A percentile compares a stretch with the other conserved stretches of the same genome.
Conservation (phyloP, 345 rosid species). For the Eutrema heterophyllum region DNA sequence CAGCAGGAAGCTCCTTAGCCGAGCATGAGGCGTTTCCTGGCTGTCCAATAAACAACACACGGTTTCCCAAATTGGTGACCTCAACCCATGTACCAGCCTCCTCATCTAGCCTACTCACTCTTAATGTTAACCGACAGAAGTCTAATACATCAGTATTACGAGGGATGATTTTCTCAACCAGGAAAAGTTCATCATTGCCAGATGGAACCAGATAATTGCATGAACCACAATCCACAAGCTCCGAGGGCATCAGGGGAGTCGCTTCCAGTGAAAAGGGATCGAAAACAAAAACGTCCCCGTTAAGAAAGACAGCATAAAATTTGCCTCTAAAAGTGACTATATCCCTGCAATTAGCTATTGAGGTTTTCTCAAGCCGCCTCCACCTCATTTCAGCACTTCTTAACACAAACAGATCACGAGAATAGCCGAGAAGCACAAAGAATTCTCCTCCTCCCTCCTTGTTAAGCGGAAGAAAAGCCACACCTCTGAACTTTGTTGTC, state of each 20-base stretch:
- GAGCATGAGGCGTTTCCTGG: background rate
- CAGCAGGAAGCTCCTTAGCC: background rate
- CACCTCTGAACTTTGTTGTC: background rate
- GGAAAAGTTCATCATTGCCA: background rate
- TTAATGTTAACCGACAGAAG: background rate
- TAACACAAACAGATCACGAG: background rate
- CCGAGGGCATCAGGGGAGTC: background rate
- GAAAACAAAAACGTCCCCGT: background rate
- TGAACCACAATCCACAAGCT: background rate
- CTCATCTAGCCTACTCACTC: background rate
- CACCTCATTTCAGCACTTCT: conserved; percentile 13
- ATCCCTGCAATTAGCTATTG: background rate
- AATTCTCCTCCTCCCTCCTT: background rate
- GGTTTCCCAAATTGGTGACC: background rate
- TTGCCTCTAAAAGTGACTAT: too few species aligned
- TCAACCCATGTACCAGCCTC: background rate
- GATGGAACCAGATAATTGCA: background rate
- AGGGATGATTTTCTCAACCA: background rate
- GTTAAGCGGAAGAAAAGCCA: background rate
- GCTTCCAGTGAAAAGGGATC: background rate
- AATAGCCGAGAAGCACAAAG: background rate
- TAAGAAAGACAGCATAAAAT: background rate
- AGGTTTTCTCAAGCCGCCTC: background rate
- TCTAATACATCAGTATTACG: background rate
- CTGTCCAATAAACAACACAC: background rate